Base-by-base conservation (phyloP, 1,284 basidiomycete genomes). In the Stereum hirsutum region DNA sequence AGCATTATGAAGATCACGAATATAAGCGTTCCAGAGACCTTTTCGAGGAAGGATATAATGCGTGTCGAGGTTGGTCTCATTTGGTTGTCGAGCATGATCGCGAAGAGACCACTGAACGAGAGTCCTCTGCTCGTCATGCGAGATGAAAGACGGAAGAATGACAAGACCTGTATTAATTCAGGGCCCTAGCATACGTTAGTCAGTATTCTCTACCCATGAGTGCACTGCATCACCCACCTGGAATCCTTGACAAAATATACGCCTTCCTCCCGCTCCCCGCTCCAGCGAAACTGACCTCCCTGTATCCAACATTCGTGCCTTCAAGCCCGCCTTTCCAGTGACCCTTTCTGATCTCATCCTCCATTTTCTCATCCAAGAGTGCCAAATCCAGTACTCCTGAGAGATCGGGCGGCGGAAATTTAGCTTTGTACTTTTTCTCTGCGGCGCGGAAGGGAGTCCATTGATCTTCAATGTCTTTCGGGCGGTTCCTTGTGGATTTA, bases 31-130 rank as follows among this genome's bases (percentile, higher is more conserved):
- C 88, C 89, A 92, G 20, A 90, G 54, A 2, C 88, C 88, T 20
- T 74, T 64, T 21, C 59, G 42, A 0, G 92, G 92, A 4, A 93
- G 65, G 34, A 67, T 43, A 54, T 93, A 94, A 61, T 95, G 92
- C 0, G 79, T 75, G 45, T 91, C 85, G 20, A 95, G 78, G 50
- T 90, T 93, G 1, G 89, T 90, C 41, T 87, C 81, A 57, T 94
- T 95, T 0, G 90, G 89, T 20, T 71, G 60, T 4, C 71, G 68
- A 0, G 90, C 85, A 52, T 93, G 89, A 25, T 82, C 73, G 19
- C 68, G 58, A 5, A 96, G 72, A 25, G 87, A 75, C 72, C 85
- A 82, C 44, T 62, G 63, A 14, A 88, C 69, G 3, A 95, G 72
- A 1, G 68, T 56, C 20, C 76, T 70, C 57, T 96, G 92, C 23